Conservation (phyloP, 2,329 filamentous ascomycete species). For the Colletotrichum sublineola region DNA sequence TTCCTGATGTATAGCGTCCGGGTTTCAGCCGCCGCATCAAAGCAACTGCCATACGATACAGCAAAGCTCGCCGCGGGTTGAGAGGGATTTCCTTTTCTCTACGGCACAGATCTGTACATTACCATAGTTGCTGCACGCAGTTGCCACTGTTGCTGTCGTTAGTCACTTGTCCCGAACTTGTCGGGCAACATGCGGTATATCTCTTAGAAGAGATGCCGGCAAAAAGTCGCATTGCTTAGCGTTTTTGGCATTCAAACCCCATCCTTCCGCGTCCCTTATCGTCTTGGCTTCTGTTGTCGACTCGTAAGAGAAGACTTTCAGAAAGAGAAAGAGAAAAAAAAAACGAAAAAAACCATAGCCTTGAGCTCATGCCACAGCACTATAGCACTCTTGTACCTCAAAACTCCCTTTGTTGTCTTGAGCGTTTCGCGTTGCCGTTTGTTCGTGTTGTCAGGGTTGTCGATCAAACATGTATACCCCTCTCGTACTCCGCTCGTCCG, state of each 20-base stretch:
- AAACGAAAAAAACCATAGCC: not conserved
- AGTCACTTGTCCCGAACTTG: conserved; percentile 40
- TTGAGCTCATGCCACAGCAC: conserved; percentile 26
- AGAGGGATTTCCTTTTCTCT: conserved; percentile 52
- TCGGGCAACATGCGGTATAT: conserved; percentile 36
- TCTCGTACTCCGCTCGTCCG: conserved; percentile 34
- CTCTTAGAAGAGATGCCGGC: conserved; percentile 43
- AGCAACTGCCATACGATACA: conserved; percentile 53
- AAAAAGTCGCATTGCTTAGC: conserved; percentile 44
- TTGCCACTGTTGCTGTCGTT: conserved; percentile 55
- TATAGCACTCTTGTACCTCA: conserved; percentile 33
- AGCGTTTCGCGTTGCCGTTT: conserved; percentile 37
- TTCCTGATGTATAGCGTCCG: conserved; percentile 42
- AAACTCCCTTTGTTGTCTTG: conserved; percentile 34
- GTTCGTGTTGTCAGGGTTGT: conserved; percentile 31
- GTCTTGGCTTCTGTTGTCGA: conserved; percentile 24
- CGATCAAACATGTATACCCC: conserved; percentile 42
- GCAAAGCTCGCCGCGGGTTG: conserved; percentile 54
- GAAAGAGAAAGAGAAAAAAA: not conserved
- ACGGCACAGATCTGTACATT: conserved; percentile 67
- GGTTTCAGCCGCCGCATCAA: conserved; percentile 51
- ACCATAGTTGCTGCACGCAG: conserved; percentile 60
- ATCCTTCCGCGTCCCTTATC: conserved; percentile 42
- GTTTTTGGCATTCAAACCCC: conserved; percentile 42
- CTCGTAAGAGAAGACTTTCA: conserved; percentile 11